These are phyloP conservation scores for Thermoascus crustaceus DNA, from an alignment of 2,329 filamentous ascomycete species.

Conservation along the genomic window DNA sequence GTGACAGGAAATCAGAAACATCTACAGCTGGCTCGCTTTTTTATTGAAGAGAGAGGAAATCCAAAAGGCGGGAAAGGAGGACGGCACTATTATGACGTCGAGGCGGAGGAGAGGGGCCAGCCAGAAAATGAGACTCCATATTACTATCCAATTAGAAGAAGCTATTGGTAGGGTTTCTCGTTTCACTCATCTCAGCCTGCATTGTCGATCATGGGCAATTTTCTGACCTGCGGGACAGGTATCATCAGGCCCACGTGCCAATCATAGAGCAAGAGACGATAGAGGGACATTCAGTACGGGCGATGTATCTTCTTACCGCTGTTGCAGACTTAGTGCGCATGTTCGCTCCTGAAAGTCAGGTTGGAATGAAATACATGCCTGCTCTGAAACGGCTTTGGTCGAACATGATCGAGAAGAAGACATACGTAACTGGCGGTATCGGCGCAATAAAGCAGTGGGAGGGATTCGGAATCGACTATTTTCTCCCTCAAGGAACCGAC, in stretches of 20 bases:
- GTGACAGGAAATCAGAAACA: constrained; percentile 32
- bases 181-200: too few relatives aligned
- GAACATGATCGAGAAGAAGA: constrained; percentile 54
- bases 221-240: constrained; percentile 17
- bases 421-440: constrained; percentile 56
- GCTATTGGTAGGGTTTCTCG: too few relatives aligned
- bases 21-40: constrained; percentile 46
- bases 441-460: constrained; percentile 53
- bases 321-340: constrained; percentile 47
- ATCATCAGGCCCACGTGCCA: constrained; percentile 50
- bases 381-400: constrained; percentile 46
- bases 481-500: constrained; percentile 50
- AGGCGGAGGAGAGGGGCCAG: constrained; percentile 45
- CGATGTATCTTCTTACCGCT: constrained; percentile 52
- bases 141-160: constrained; percentile 1
- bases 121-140: constrained; percentile 31
- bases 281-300: constrained; percentile 53
- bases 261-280: constrained; percentile 47
- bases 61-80: constrained; percentile 35
- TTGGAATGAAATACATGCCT: constrained; percentile 19
- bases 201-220: too few relatives aligned
- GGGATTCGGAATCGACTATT: constrained; percentile 53
- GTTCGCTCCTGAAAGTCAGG: constrained; percentile 11
- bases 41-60: constrained; percentile 48
- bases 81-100: constrained; percentile 48